A percentile compares a stretch with the other conserved stretches of the same genome.
Evolutionary conservation across 2,329 filamentous ascomycete species (phyloP).

Genomic region (Aspergillus ibericus): DNA sequence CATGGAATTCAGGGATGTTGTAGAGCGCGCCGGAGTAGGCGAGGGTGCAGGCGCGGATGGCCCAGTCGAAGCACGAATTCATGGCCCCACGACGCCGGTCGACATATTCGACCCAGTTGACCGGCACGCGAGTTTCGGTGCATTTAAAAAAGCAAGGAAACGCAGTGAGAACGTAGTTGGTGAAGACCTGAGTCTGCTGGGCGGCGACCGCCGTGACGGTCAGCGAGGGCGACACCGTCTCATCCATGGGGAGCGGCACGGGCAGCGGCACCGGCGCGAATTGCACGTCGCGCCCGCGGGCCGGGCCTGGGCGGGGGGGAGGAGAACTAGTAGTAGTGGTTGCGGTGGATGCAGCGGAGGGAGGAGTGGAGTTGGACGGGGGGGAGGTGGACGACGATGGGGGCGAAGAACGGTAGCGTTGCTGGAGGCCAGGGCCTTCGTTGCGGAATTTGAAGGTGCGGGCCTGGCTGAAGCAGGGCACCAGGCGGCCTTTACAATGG

Average conservation of each 20-base stretch:
- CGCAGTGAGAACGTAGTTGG: constrained; percentile 28
- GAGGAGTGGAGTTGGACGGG: not conserved
- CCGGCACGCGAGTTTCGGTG: constrained; percentile 27
- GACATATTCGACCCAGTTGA: constrained; percentile 33
- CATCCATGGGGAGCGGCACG: constrained; percentile 24
- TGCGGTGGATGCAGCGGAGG: not conserved
- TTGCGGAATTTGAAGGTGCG: constrained; percentile 32
- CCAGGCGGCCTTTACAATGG: constrained; percentile 31
- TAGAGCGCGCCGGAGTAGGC: constrained; percentile 21
- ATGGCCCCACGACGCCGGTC: constrained; percentile 15
- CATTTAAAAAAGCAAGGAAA: constrained; percentile 31
- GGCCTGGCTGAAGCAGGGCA: constrained; percentile 27
- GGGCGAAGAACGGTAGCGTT: constrained; percentile 21
- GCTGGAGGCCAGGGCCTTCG: constrained; percentile 30
- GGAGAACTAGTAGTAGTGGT: not conserved
- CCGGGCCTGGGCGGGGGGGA: not conserved
- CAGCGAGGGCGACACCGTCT: constrained; percentile 29
- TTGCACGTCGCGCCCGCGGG: not conserved
- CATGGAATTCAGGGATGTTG: constrained; percentile 24
- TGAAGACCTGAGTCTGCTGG: constrained; percentile 30
- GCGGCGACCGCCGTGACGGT: constrained; percentile 24
- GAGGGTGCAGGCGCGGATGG: constrained; percentile 20
- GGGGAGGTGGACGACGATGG: constrained; percentile 9
- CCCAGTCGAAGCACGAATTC: constrained; percentile 25
- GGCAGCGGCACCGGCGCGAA: constrained; percentile 11